Evolutionary conservation across 768 basidiomycete genomes (phyloP).

Genomic region (Rhodosporidiobolus sp.): DNA sequence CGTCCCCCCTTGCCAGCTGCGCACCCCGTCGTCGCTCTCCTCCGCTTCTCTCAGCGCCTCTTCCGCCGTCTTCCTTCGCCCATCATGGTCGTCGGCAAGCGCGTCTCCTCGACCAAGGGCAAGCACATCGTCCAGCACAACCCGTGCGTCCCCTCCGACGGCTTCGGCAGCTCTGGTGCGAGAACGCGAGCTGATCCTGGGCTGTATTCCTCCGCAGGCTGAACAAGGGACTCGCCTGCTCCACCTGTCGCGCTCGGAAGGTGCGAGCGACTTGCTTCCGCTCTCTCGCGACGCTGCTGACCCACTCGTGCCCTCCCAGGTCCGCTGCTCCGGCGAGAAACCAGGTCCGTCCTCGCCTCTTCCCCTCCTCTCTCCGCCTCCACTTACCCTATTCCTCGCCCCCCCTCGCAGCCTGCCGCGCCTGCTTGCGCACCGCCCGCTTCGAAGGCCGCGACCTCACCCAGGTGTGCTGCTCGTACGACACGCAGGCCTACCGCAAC

Average conservation of each 20-base stretch:
- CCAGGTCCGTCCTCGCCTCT: conserved; percentile 7
- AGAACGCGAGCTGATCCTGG: background rate
- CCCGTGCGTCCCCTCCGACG: conserved; percentile 9
- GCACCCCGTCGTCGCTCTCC: background rate
- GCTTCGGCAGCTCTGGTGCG: background rate
- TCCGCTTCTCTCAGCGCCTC: background rate
- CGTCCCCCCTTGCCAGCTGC: too few relatives aligned
- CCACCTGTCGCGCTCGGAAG: conserved; percentile 15
- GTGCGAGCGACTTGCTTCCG: background rate
- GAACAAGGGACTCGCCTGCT: conserved; percentile 15
- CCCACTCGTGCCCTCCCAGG: too few relatives aligned
- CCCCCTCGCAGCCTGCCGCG: conserved; percentile 13
- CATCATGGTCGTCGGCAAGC: background rate
- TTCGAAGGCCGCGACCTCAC: conserved; percentile 17
- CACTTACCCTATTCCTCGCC: background rate
- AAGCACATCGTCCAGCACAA: conserved; percentile 12
- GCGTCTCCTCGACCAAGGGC: conserved; percentile 18
- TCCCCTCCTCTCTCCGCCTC: too few relatives aligned
- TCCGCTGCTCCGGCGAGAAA: conserved; percentile 7
- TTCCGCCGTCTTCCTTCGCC: background rate
- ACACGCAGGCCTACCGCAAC: background rate
- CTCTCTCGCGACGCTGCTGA: background rate
- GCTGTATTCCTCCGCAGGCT: background rate
- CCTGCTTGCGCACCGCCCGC: conserved; percentile 15
- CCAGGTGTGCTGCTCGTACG: conserved; percentile 6